Percentiles rank a stretch among this genome's conserved stretches.
Conservation (phyloP, 345 rosid genomes). For the Firmiana major region DNA sequence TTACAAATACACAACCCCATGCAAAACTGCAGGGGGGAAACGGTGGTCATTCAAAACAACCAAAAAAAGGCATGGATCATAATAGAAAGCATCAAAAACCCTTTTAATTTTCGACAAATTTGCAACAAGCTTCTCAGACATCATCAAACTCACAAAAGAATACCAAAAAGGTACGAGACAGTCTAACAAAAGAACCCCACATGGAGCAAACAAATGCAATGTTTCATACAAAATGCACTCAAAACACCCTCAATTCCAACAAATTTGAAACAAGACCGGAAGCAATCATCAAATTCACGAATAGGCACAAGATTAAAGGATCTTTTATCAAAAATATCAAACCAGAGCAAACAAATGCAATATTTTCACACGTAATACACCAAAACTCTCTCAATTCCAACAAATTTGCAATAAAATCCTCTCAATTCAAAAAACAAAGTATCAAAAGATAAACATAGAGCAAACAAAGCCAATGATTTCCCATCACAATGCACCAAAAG, state of each 20-base stretch:
- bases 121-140: not conserved
- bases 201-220: not conserved
- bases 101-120: not conserved
- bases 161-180: not conserved
- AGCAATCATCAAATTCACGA: slow-evolving; percentile 1
- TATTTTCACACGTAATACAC: not conserved
- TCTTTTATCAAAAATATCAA: not conserved
- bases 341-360: not conserved
- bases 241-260: not conserved
- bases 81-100: not conserved
- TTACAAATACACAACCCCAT: not conserved
- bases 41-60: not conserved
- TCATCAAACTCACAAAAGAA: not conserved
- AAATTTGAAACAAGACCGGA: not conserved
- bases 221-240: not conserved
- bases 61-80: slow-evolving; percentile 5
- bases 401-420: not conserved
- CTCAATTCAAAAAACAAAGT: not conserved
- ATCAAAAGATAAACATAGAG: not conserved
- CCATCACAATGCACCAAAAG: not conserved
- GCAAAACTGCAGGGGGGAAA: not conserved
- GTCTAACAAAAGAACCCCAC: not conserved
- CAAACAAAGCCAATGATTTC: not conserved
- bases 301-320: not conserved
- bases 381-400: not conserved